Conservation (phyloP, 352 stramenopile species). For the Pythium folliculosum region DNA sequence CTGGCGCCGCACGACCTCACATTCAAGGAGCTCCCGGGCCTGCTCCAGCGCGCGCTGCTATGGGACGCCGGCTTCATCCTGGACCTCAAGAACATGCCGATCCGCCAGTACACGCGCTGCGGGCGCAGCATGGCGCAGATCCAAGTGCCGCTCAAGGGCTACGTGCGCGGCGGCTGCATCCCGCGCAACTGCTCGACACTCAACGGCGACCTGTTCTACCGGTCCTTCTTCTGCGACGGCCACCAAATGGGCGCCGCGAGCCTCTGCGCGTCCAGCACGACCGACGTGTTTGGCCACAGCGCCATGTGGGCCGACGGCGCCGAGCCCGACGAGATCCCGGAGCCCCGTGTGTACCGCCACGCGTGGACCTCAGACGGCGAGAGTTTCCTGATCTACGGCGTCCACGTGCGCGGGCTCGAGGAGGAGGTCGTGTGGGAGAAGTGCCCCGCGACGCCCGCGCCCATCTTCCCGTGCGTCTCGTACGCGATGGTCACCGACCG, state of each 20-base stretch:
- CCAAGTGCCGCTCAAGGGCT: slow-evolving; percentile 25
- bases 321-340: slow-evolving; percentile 27
- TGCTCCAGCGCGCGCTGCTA: slow-evolving; percentile 28
- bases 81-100: slow-evolving; percentile 15
- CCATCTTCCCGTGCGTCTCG: slow-evolving; percentile 34
- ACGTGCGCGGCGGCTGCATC: slow-evolving; percentile 24
- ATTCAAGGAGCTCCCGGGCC: slow-evolving; percentile 25
- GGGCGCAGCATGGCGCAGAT: slow-evolving; percentile 28
- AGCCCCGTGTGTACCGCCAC: slow-evolving; percentile 28
- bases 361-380: slow-evolving; percentile 24
- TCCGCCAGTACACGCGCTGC: slow-evolving; percentile 26
- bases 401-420: slow-evolving; percentile 35
- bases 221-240: slow-evolving; percentile 31
- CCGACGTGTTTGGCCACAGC: slow-evolving; percentile 32
- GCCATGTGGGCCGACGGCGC: slow-evolving; percentile 31
- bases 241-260: slow-evolving; percentile 27
- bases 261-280: slow-evolving; percentile 35
- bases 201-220: slow-evolving; percentile 31
- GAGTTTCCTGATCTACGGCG: slow-evolving; percentile 22
- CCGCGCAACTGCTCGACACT: slow-evolving; percentile 32
- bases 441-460: slow-evolving; percentile 38
- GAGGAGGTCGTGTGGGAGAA: slow-evolving; percentile 29
- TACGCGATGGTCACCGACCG: slow-evolving; percentile 39
- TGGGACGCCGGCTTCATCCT: slow-evolving; percentile 31
- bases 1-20: slow-evolving; percentile 10